These are phyloP conservation scores for sweet orange (Citrus sinensis) DNA, from an alignment of 345 rosid genomes.

Conservation along the genomic window DVS_A1.0 CM039164.1:5613501-5614000, in stretches of 20 bases:
- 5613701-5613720: not conserved
- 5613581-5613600: slow-evolving; percentile 8
- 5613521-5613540: not conserved
- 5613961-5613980: slow-evolving; percentile 15
- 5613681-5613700: slow-evolving; percentile 22
- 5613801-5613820: slow-evolving; percentile 13
- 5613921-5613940: slow-evolving; percentile 32
- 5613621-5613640: slow-evolving; percentile 20
- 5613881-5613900: slow-evolving; percentile 22
- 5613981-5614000: slow-evolving; percentile 1
- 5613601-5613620: slow-evolving; percentile 11
- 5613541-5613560: slow-evolving; percentile 20
- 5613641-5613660: slow-evolving; percentile 12
- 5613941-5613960: slow-evolving; percentile 17
- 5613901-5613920: slow-evolving; percentile 33
- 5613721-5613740: not conserved
- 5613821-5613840: slow-evolving; percentile 19
- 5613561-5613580: not conserved
- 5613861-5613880: slow-evolving; percentile 6
- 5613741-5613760: not conserved
- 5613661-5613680: slow-evolving; percentile 10
- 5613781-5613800: slow-evolving; percentile 22
- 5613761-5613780: slow-evolving; percentile 17
- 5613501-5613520: slow-evolving; percentile 15
- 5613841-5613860: slow-evolving; percentile 24